Evolutionary conservation across 257 asterid genomes (phyloP).

Genomic region (Phtheirospermum japonicum): DNA sequence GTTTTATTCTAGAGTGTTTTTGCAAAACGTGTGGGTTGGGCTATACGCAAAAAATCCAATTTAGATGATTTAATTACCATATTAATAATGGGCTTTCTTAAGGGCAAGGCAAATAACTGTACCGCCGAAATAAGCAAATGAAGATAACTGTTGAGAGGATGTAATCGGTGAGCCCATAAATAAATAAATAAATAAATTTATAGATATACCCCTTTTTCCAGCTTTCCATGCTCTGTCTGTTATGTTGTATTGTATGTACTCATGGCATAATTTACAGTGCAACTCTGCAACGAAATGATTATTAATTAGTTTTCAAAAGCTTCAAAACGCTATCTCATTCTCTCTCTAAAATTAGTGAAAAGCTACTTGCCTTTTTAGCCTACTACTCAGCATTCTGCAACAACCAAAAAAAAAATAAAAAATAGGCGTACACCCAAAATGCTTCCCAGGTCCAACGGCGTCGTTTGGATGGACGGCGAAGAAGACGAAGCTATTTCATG

Average conservation of each 20-base stretch:
- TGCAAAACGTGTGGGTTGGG: conserved; percentile 3
- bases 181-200: background rate
- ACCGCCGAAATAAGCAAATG: background rate
- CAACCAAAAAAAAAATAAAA: conserved; percentile 17
- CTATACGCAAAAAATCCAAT: background rate
- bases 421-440: conserved; percentile 24
- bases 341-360: conserved; percentile 32
- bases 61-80: background rate
- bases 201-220: background rate
- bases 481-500: conserved; percentile 38
- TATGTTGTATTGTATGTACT: background rate
- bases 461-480: conserved; percentile 41
- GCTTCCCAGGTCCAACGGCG: conserved; percentile 47
- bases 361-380: conserved; percentile 37
- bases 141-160: background rate
- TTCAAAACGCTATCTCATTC: conserved; percentile 14
- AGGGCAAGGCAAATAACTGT: background rate
- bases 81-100: background rate
- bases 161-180: background rate
- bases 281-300: conserved; percentile 4
- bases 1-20: no score
- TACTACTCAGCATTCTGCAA: conserved; percentile 37
- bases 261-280: background rate
- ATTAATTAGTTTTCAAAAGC: background rate
- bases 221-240: conserved; percentile 6